These are phyloP conservation scores for Hypholoma fasciculare DNA, from an alignment of 768 basidiomycete genomes.

Conservation along the genomic window DNA sequence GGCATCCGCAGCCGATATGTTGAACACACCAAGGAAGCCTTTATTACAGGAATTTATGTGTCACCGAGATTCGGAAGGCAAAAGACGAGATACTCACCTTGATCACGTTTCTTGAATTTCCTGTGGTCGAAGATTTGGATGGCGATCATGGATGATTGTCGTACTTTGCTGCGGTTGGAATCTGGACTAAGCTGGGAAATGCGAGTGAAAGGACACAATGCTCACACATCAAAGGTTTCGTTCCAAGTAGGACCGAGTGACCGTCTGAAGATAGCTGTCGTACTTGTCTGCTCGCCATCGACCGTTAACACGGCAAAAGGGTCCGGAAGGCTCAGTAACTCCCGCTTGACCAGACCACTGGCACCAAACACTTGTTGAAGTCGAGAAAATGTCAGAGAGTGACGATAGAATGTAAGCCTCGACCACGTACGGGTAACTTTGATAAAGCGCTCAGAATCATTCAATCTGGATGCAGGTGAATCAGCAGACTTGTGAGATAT, in stretches of 20 bases:
- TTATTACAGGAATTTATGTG: not conserved
- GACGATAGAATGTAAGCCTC: not conserved
- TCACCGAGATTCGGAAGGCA: not conserved
- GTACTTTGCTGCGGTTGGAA: slow-evolving; percentile 53
- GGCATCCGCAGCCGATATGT: slow-evolving; percentile 54
- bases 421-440: slow-evolving; percentile 48
- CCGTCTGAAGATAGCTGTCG: slow-evolving; percentile 71
- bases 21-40: slow-evolving; percentile 63
- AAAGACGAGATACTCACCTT: slow-evolving; percentile 48
- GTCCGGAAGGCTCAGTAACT: slow-evolving; percentile 80
- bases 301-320: slow-evolving; percentile 89
- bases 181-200: slow-evolving; percentile 9
- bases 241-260: slow-evolving; percentile 79
- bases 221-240: slow-evolving; percentile 84
- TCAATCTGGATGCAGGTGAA: slow-evolving; percentile 31
- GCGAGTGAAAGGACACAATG: slow-evolving; percentile 8
- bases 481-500: not conserved
- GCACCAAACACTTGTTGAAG: slow-evolving; percentile 67
- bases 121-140: slow-evolving; percentile 92
- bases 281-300: slow-evolving; percentile 80
- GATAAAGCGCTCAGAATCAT: slow-evolving; percentile 49
- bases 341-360: slow-evolving; percentile 71
- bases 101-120: slow-evolving; percentile 86
- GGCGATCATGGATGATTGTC: slow-evolving; percentile 70
- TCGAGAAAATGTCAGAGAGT: slow-evolving; percentile 3